phyloP scores from a whole-genome alignment of 2,329 filamentous ascomycete genomes.

The Diaporthe australafricana region DNA sequence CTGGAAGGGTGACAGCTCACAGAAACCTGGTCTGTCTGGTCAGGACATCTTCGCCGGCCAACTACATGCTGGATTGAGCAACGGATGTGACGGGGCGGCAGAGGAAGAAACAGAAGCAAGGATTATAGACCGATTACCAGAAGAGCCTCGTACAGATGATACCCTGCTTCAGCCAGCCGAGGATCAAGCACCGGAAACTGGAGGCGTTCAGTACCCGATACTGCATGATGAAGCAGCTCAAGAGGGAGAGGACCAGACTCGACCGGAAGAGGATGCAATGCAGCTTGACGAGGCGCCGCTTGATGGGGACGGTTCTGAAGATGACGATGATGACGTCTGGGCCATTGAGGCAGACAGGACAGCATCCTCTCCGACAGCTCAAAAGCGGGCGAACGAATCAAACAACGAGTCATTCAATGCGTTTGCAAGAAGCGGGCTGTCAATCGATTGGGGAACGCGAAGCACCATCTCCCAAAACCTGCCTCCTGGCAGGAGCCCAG shows the following conservation, averaged over 20 bases:
- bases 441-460: conserved; percentile 39
- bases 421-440: conserved; percentile 46
- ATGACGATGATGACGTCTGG: conserved; percentile 65
- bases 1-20: conserved; percentile 1
- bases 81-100: conserved; percentile 40
- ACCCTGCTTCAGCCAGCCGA: conserved; percentile 36
- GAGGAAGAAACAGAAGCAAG: conserved; percentile 38
- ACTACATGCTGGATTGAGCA: background rate
- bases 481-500: conserved; percentile 20
- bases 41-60: background rate
- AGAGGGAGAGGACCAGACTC: background rate
- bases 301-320: conserved; percentile 47
- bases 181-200: conserved; percentile 19
- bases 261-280: background rate
- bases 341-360: conserved; percentile 66
- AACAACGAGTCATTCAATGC: conserved; percentile 39
- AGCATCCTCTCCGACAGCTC: conserved; percentile 45
- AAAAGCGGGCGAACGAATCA: conserved; percentile 38
- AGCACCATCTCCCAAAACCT: conserved; percentile 31
- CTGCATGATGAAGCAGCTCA: background rate
- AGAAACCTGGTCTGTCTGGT: background rate
- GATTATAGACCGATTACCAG: conserved; percentile 36
- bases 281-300: conserved; percentile 29
- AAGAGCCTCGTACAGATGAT: conserved; percentile 40
- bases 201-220: background rate